These are phyloP conservation scores for Mycena venus DNA, from an alignment of 768 basidiomycete species.

Conservation along the genomic window DNA sequence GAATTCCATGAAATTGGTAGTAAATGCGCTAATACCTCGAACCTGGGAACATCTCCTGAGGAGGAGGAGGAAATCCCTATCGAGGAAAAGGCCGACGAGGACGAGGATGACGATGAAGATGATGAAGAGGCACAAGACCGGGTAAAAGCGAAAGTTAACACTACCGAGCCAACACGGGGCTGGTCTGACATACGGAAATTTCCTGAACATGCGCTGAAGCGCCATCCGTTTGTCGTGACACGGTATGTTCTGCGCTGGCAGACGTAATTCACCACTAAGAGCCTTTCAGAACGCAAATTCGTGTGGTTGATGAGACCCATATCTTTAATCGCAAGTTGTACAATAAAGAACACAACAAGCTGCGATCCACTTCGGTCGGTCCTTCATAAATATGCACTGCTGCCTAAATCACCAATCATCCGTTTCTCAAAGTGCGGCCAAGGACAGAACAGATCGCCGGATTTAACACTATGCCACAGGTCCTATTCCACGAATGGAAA, in stretches of 20 bases:
- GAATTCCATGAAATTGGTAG: conserved; percentile 28
- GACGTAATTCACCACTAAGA: too few relatives aligned
- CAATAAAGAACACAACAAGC: conserved; percentile 39
- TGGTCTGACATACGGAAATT: conserved; percentile 8
- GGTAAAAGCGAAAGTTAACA: not conserved
- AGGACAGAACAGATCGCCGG: conserved; percentile 15
- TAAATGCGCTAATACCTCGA: not conserved
- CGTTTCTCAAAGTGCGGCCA: conserved; percentile 36
- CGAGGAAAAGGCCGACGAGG: not conserved
- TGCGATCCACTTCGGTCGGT: conserved; percentile 40
- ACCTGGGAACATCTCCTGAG: not conserved
- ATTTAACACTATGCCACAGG: conserved; percentile 38
- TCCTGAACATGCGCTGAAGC: conserved; percentile 34
- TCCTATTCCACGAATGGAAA: conserved; percentile 42
- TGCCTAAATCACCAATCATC: not conserved
- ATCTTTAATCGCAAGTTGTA: conserved; percentile 46
- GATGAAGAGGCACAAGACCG: not conserved
- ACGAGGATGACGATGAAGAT: not conserved
- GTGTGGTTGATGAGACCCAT: conserved; percentile 46
- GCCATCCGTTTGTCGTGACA: conserved; percentile 52
- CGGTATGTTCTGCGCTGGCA: conserved; percentile 38
- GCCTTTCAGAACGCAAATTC: conserved; percentile 47
- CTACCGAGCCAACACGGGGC: not conserved
- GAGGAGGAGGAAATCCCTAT: not conserved
- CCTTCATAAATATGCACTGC: not conserved